Evolutionary conservation across 1,284 basidiomycete genomes (phyloP).

Genomic region (Cutaneotrichosporon mucoides): DNA sequence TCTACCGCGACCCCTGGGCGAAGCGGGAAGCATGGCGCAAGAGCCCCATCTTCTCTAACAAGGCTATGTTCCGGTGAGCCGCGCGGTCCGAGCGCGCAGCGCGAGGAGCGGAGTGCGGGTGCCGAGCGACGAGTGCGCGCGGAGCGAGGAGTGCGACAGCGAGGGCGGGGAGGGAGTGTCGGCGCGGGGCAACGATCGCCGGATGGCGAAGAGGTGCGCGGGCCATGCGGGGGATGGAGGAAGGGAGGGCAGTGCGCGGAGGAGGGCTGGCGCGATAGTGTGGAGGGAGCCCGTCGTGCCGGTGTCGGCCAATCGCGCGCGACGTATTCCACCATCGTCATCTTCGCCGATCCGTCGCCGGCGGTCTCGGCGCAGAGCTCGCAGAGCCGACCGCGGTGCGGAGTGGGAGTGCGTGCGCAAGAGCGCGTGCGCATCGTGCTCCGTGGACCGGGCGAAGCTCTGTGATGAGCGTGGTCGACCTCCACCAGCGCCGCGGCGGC

Average conservation of each 20-base stretch:
- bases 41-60: conserved; percentile 76
- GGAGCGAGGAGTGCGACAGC: too few relatives aligned
- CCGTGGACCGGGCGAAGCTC: too few relatives aligned
- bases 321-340: not conserved
- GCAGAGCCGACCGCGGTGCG: too few relatives aligned
- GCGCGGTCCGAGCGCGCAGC: not conserved
- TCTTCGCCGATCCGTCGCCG: not conserved
- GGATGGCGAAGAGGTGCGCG: too few relatives aligned
- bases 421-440: too few relatives aligned
- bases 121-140: too few relatives aligned
- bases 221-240: not conserved
- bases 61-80: conserved; percentile 64
- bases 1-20: conserved; percentile 91
- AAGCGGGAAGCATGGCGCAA: conserved; percentile 91
- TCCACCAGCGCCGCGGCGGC: too few relatives aligned
- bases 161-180: not conserved
- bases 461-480: too few relatives aligned
- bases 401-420: too few relatives aligned
- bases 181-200: too few relatives aligned
- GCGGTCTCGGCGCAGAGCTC: not conserved
- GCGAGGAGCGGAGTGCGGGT: too few relatives aligned
- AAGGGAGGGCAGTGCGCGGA: not conserved
- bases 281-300: not conserved
- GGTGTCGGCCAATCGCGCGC: not conserved
- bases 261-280: too few relatives aligned